Percentiles rank a stretch among this genome's conserved stretches.
These are phyloP conservation scores for Malus hybrid DNA, from an alignment of 331 rosid genomes.

Conservation along the genomic window DNA sequence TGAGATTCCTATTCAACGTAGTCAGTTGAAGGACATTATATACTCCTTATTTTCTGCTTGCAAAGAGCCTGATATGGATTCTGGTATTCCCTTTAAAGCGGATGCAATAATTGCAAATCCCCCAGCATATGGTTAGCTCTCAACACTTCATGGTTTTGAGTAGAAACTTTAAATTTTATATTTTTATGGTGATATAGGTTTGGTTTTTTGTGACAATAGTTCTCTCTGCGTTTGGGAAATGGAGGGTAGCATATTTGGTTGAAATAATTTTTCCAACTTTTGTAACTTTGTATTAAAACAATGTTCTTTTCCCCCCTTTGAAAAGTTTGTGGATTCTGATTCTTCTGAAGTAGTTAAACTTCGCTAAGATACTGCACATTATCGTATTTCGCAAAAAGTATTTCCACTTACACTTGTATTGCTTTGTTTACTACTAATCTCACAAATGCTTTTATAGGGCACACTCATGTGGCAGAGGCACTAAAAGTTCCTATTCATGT, in stretches of 20 bases:
- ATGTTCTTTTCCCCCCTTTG: neutral
- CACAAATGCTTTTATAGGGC: conserved; percentile 52
- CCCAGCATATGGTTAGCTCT: conserved; percentile 84
- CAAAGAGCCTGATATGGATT: conserved; percentile 79
- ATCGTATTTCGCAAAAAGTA: neutral
- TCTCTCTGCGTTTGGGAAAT: neutral
- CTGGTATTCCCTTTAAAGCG: conserved; percentile 68
- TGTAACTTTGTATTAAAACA: neutral
- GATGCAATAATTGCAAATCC: conserved; percentile 99
- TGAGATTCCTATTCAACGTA: conserved; percentile 85
- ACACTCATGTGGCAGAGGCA: conserved; percentile 96
- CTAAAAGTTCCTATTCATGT: conserved; percentile 85
- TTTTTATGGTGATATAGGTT: neutral
- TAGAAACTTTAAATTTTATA: neutral
- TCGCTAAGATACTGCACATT: neutral
- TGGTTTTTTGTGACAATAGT: neutral
- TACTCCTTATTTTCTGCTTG: conserved; percentile 84
- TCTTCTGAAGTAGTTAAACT: neutral
- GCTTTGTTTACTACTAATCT: conserved; percentile 14
- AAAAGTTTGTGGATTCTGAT: neutral
- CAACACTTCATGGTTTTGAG: neutral
- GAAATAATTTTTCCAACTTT: neutral
- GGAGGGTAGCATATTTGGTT: neutral
- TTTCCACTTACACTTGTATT: neutral
- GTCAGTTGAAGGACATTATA: conserved; percentile 89